A percentile compares a stretch with the other conserved stretches of the same genome.
These are phyloP conservation scores for Tylopilus subfusipes DNA, from an alignment of 768 basidiomycete genomes.

Conservation along the genomic window DNA sequence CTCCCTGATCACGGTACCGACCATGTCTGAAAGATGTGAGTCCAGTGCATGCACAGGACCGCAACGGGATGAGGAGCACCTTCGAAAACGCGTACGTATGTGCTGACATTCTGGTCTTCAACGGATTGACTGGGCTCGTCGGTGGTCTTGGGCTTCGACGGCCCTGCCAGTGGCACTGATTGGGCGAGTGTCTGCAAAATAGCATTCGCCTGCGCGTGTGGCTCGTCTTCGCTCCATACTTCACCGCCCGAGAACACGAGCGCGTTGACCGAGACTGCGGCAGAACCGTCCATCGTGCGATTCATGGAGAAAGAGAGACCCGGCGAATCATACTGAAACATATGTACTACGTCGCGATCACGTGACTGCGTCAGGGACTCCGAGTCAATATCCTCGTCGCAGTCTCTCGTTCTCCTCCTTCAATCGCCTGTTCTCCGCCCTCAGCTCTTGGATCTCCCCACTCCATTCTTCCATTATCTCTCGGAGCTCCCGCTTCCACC, in stretches of 20 bases:
- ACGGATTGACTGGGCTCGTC: slow-evolving; percentile 1
- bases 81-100: slow-evolving; percentile 31
- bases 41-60: background rate
- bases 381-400: slow-evolving; percentile 36
- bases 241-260: slow-evolving; percentile 34
- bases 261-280: slow-evolving; percentile 17
- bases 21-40: slow-evolving; percentile 46
- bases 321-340: too few species aligned
- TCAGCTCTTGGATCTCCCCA: slow-evolving; percentile 48
- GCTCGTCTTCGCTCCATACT: slow-evolving; percentile 14
- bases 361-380: background rate
- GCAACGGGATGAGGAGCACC: slow-evolving; percentile 11
- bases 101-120: slow-evolving; percentile 14
- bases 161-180: slow-evolving; percentile 5
- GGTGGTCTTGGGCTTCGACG: slow-evolving; percentile 8
- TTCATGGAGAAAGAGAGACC: slow-evolving; percentile 2
- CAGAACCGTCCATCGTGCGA: slow-evolving; percentile 3
- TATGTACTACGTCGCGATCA: slow-evolving; percentile 2
- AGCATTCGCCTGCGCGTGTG: slow-evolving; percentile 2
- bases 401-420: slow-evolving; percentile 66
- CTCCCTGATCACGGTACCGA: slow-evolving; percentile 45
- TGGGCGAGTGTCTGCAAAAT: slow-evolving; percentile 7
- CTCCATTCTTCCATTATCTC: slow-evolving; percentile 59
- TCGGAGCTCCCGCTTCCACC: slow-evolving; percentile 64
- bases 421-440: slow-evolving; percentile 48